Percentiles rank a stretch among this genome's conserved stretches.
Conservation (phyloP, 2,329 filamentous ascomycete species). For the Colletotrichum incanum region DNA sequence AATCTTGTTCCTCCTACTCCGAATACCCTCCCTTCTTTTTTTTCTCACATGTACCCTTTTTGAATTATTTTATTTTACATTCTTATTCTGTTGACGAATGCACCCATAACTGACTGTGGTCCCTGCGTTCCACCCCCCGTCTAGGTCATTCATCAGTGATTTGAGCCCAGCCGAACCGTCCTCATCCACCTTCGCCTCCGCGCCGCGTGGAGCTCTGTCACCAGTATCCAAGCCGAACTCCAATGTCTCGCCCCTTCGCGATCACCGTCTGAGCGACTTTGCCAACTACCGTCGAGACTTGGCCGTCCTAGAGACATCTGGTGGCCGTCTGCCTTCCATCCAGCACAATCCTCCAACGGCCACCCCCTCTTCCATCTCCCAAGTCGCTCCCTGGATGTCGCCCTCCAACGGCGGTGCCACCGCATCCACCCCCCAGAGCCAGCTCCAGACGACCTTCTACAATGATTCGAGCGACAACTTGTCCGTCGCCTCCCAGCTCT, state of each 20-base stretch:
- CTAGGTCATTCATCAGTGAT: conserved; percentile 49
- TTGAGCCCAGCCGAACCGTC: conserved; percentile 64
- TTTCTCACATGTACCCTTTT: conserved; percentile 34
- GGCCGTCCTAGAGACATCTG: conserved; percentile 75
- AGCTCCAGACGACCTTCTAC: conserved; percentile 73
- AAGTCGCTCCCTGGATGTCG: conserved; percentile 73
- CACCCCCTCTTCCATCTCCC: conserved; percentile 67
- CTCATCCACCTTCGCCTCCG: conserved; percentile 57
- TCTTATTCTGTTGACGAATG: conserved; percentile 42
- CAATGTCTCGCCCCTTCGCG: conserved; percentile 68
- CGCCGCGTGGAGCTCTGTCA: conserved; percentile 61
- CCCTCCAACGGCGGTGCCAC: conserved; percentile 52
- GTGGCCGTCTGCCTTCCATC: conserved; percentile 71
- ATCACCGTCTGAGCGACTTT: conserved; percentile 73
- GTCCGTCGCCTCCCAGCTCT: conserved; percentile 75
- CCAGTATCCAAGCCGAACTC: conserved; percentile 61
- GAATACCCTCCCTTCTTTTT: conserved; percentile 9
- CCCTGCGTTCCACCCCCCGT: conserved; percentile 44
- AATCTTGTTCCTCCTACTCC: conserved; percentile 5
- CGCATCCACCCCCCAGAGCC: conserved; percentile 47
- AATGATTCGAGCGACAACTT: conserved; percentile 83
- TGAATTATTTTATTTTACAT: conserved; percentile 7
- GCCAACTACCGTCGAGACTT: conserved; percentile 81
- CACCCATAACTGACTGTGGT: conserved; percentile 38
- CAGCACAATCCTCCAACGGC: conserved; percentile 72